phyloP scores from a whole-genome alignment of 169 alveolate genomes.

The Nephromyces sp. region DNA sequence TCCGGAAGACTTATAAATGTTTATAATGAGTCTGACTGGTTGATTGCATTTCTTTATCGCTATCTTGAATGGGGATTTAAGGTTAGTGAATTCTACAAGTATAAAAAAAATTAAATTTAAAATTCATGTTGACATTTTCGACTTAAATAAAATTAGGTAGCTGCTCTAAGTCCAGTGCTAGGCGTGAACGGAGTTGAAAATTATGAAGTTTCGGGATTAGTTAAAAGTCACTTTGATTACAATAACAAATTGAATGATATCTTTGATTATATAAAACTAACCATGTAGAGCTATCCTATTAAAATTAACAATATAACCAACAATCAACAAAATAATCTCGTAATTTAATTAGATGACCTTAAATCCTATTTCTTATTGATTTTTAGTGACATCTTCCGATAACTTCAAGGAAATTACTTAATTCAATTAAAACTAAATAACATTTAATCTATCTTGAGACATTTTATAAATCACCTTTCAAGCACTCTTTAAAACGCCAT shows the following conservation, averaged over 20 bases:
- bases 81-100: too few species aligned
- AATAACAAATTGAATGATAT: slow-evolving; percentile 28
- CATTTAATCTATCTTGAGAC: too few species aligned
- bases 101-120: too few species aligned
- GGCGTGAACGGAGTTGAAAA: slow-evolving; percentile 41
- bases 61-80: slow-evolving; percentile 72
- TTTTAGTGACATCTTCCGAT: too few species aligned
- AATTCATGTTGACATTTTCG: too few species aligned
- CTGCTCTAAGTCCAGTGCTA: slow-evolving; percentile 41
- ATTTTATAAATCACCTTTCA: too few species aligned
- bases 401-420: too few species aligned
- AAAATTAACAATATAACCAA: neutral
- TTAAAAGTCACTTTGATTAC: slow-evolving; percentile 37
- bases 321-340: too few species aligned
- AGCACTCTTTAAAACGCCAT: too few species aligned
- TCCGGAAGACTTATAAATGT: slow-evolving; percentile 77
- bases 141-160: slow-evolving; percentile 20
- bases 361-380: too few species aligned
- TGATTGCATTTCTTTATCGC: slow-evolving; percentile 77
- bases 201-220: slow-evolving; percentile 33
- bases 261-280: slow-evolving; percentile 15
- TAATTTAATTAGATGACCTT: too few species aligned
- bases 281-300: neutral
- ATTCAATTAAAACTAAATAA: too few species aligned
- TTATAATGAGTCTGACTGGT: slow-evolving; percentile 74